Evolutionary conservation across 2,329 filamentous ascomycete species (phyloP), one percentile per base, ranked within the genome.

Genomic region (Fusarium sp.): DNA sequence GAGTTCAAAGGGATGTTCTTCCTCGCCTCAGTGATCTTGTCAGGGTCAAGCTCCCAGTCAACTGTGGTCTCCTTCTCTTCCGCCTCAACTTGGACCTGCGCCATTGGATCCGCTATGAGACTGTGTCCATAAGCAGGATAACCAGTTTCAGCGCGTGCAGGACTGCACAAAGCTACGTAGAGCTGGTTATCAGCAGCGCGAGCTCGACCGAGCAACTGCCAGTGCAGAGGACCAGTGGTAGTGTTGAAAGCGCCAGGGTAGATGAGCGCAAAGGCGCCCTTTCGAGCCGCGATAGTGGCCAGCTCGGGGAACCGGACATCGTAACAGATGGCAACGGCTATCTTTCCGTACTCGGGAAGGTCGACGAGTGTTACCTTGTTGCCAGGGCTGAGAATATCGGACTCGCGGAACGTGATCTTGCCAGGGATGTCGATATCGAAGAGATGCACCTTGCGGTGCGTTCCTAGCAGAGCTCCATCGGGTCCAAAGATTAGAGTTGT

Each of bases 401-500:
- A 94, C 81, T 99, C 96, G 67, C 87, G 88, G 82, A 99, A 99
- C 14, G 83, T 90, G 78, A 99, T 97, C 82, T 94, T 94, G 65
- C 94, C 95, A 1, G 96, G 96, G 68, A 99, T 98, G 78, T 97
- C 91, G 74, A 99, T 99, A 80, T 98, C 96, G 79, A 99, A 99
- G 43, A 99, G 86, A 80, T 99, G 96, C 43, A 96, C 90, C 82
- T 99, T 99, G 73, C 96, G 89, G 79, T 98, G 94, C 4, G 90
- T 92, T 7, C 89, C 93, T n/a, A 99, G 84, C 48, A 97, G 84
- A n/a, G 85, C 78, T 6, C 96, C 96, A 11, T 85, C 81, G 0
- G 94, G 94, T 0, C 85, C 87, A 79, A 99, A 99, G 9, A 91
- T 89, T 46, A 99, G 83, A 28, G 89, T 91, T 5, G 96, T 98